phyloP scores from a whole-genome alignment of 176 grass and related monocot genomes.

The Triticum timopheevii region DNA sequence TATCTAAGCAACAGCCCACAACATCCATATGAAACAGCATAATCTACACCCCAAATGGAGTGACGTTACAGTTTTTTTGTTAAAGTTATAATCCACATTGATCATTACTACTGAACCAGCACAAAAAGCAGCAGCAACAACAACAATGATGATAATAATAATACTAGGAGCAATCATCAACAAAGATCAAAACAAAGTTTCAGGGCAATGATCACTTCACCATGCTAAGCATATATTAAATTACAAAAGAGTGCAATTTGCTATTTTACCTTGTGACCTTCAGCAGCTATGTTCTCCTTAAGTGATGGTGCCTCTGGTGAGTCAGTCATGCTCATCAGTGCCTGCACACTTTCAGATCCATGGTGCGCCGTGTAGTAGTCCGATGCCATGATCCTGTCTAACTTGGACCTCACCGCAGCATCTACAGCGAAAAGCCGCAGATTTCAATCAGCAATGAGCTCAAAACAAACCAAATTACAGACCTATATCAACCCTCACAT shows the following conservation, averaged over 20 bases:
- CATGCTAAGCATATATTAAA: no score
- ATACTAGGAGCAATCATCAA: background rate
- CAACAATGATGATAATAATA: background rate
- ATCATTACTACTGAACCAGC: no score
- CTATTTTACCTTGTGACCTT: constrained; percentile 32
- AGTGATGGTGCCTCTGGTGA: background rate
- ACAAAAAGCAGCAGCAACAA: background rate
- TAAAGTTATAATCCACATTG: no score
- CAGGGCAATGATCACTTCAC: constrained; percentile 12
- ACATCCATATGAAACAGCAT: background rate
- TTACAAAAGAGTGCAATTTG: background rate
- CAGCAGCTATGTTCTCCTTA: background rate
- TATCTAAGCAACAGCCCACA: background rate
- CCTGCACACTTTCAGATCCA: constrained; percentile 13
- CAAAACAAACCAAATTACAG: background rate
- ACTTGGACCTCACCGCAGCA: constrained; percentile 75
- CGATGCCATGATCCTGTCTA: constrained; percentile 54
- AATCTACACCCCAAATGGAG: background rate
- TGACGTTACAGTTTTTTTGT: no score
- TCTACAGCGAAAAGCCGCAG: constrained; percentile 27
- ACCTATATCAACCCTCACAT: constrained; percentile 40
- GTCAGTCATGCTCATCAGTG: background rate
- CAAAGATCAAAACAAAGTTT: background rate
- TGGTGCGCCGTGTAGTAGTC: constrained; percentile 65
- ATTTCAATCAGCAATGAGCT: background rate